Base-by-base conservation (phyloP, 495 filamentous ascomycete genomes). In the Trichoderma asperelloides region DNA sequence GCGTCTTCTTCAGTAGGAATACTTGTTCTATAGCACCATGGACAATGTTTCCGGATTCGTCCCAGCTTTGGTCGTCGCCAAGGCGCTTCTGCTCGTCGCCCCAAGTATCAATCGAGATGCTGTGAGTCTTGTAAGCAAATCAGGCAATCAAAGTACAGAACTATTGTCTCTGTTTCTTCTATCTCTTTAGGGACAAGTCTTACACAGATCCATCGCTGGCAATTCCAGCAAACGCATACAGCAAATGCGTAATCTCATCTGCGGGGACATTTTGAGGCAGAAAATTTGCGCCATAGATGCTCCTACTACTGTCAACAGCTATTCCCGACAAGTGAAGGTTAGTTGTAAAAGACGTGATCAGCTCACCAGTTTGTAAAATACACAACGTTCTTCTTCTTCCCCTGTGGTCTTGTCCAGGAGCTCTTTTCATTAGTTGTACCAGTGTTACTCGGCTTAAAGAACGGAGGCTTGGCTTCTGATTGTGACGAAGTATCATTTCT, bases 221-320 rank as follows among this genome's bases (percentile, higher is more conserved):
- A 45, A 96, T 84, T 72, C 96, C 92, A 55, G 90, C 92, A 74
- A 97, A 97, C 33, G 93, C 85, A 71, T 96, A 96, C 5, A 96
- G 80, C 1, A 96, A 79, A 73, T 96, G 93, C 13, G 90, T 96
- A 65, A 97, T 74, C 62, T 94, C 85, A 30, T 87, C 81, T 1
- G 85, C 91, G 0, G 91, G 91, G 27, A 97, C 78, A 70, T 92
- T 85, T 70, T 91, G 87, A 2, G 91, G 91, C 62, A 91, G 84
- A 73, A 88, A 89, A 66, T 90, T 85, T 67, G 89, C 83, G 45
- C 84, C 89, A 71, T 93, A 92, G 68, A 93, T 93, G 12, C 86
- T 89, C 91, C 91, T 78, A 65, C 45, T 30, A 30, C 30, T 18
- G 9, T 30, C 18, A 62, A 67, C 13, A 45, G 55, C 62, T n/a